Base-by-base conservation (phyloP, 2,329 filamentous ascomycete species). In the Diaporthe eres region DNA sequence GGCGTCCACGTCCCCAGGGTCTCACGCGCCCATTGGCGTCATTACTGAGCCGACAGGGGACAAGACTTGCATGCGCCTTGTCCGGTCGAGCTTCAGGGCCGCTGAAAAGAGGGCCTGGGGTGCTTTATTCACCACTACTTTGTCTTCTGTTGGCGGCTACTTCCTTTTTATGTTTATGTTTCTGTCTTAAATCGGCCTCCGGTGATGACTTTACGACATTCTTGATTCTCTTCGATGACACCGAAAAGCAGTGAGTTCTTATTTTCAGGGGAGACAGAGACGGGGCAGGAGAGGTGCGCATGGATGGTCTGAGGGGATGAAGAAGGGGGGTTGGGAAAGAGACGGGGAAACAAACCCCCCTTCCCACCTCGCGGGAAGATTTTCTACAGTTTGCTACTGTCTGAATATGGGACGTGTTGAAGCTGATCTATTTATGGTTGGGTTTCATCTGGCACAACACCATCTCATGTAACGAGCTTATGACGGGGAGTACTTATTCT, bases 161-260 rank as follows among this genome's bases (percentile, higher is more conserved):
- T 77, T 81, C 80, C 76, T 77, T 72, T 76, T 76, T 79, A 77
- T 76, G 75, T 75, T 78, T 77, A 75, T 76, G 71, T 77, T 77
- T 67, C 74, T 74, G 76, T 71, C 71, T 76, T 28, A 28, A 75
- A 73, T 73, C 57, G 71, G 71, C 71, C 74, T 78, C 79, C 82
- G 79, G 83, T 83, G 79, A 84, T 79, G 83, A 84, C 79, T 74
- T 84, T 79, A 84, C 80, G 83, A 85, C 39, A 81, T 77, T 77
- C 79, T 78, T 79, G 78, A 77, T 63, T 63, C 51, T 63, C 39
- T 65, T 75, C 67, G n/a, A 72, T 44, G 67, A 72, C 49, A 19
- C 58, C 57, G 68, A 75, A 75, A 75, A 71, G 67, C 60, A 63
- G 68, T 63, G 68, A 65, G 68, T 63, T 72, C 25, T 63, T 72